Base-by-base conservation (phyloP, 1,284 basidiomycete genomes). In the Sanguinoderma infundibulare region DNA sequence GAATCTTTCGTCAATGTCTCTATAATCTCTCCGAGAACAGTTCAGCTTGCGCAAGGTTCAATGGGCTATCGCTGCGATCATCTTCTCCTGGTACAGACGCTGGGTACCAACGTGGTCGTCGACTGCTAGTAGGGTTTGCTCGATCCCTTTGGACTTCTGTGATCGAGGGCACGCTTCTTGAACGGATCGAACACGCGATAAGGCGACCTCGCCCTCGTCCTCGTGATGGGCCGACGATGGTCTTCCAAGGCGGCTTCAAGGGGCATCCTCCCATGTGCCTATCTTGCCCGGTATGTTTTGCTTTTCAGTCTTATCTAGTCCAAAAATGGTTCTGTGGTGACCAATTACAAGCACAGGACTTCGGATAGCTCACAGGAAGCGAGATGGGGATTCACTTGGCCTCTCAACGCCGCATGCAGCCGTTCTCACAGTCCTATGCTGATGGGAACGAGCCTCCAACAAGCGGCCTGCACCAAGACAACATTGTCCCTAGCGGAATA, bases 401-500 rank as follows among this genome's bases (percentile, higher is more conserved):
- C 59, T 65, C 64, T 61, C 64, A 56, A 61, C 61, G 46, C 64
- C 64, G 61, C 64, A 62, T 65, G 64, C n/a, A 54, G 59, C 53
- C 42, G 52, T 53, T 65, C 64, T 62, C 64, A 65, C 64, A 65
- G 40, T 46, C 34, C 20, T 24, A 32, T 15, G 32, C 36, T 42
- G 61, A 53, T 65, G 64, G 50, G 64, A 65, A 62, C 5, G 22
- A 12, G 32, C 38, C 40, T 14, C 59, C 59, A 53, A 54, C 40
- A 52, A 36, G 49, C 51, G 42, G 55, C 50, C 15, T 50, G 38
- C 49, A 51, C 53, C 60, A 56, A 52, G 26, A 39, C 44, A 36
- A 32, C n/a, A 40, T 30, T 22, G 17, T 38, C 22, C 32, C 42
- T 20, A 34, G 12, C 56, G 64, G 61, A 49, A 36, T 60, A 32